phyloP scores from a whole-genome alignment of 352 stramenopile genomes.

The Phytopythium ostracodes region DNA sequence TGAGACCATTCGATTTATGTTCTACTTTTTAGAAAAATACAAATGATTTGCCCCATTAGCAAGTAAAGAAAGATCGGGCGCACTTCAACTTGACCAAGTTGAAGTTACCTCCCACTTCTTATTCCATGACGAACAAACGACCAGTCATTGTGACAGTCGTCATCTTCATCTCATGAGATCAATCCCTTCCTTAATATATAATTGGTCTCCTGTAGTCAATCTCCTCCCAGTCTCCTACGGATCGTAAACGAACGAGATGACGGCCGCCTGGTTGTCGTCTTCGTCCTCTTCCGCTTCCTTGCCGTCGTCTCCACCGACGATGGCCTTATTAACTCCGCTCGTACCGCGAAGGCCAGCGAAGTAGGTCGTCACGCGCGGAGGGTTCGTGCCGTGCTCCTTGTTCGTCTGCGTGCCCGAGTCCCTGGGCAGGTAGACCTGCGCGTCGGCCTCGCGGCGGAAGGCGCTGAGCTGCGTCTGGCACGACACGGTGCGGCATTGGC shows the following conservation, averaged over 20 bases:
- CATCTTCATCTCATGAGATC: neutral
- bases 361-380: constrained; percentile 69
- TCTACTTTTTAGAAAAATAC: neutral
- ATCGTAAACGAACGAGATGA: constrained; percentile 75
- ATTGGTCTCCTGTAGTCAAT: neutral
- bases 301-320: constrained; percentile 17
- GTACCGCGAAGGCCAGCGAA: constrained; percentile 54
- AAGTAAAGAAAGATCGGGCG: no score
- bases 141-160: neutral
- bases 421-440: constrained; percentile 80
- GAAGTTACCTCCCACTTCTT: neutral
- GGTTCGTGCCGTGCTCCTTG: constrained; percentile 81
- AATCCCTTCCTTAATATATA: neutral
- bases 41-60: no score
- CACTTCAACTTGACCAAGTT: constrained; percentile 1
- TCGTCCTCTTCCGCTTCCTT: constrained; percentile 24
- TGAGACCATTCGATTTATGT: neutral
- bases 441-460: constrained; percentile 85
- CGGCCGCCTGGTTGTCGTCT: constrained; percentile 34
- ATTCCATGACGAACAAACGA: neutral
- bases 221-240: constrained; percentile 22
- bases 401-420: constrained; percentile 79
- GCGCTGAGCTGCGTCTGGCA: constrained; percentile 88
- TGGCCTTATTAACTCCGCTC: neutral
- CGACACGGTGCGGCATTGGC: constrained; percentile 84